A percentile compares a stretch with the other conserved stretches of the same genome.
Conservation (phyloP, 495 filamentous ascomycete species). For the Aspergillus cavernicola region DNA sequence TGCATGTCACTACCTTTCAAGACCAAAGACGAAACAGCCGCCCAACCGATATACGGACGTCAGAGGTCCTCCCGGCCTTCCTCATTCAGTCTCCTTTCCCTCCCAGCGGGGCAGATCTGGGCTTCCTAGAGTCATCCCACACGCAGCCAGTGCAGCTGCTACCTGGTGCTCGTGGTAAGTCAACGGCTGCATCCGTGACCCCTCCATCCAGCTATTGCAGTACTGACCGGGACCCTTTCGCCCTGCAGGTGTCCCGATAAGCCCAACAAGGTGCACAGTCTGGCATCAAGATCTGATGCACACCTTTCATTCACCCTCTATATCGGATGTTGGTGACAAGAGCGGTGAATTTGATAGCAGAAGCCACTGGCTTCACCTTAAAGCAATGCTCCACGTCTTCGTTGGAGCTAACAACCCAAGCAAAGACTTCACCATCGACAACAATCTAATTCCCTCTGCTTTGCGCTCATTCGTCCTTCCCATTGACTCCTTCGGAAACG, state of each 20-base stretch:
- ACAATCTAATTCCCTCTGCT: conserved; percentile 2
- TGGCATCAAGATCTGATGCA: conserved; percentile 8
- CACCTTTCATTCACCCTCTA: background rate
- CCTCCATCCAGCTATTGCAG: conserved; percentile 22
- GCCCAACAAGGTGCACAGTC: conserved; percentile 17
- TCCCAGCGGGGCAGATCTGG: background rate
- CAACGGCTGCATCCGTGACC: background rate
- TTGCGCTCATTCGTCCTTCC: background rate
- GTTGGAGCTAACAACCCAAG: conserved; percentile 7
- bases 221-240: conserved; percentile 15
- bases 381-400: conserved; percentile 16
- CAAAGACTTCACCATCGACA: background rate
- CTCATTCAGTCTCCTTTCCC: background rate
- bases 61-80: background rate
- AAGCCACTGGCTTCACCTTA: conserved; percentile 14
- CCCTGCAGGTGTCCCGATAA: conserved; percentile 30
- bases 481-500: background rate
- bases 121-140: background rate
- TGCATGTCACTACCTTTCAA: background rate
- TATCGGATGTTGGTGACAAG: conserved; percentile 1
- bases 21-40: background rate
- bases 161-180: conserved; percentile 6
- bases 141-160: background rate
- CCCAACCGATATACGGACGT: background rate
- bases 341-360: conserved; percentile 20